Evolutionary conservation across 305 asterid species (phyloP), one percentile per base, ranked within the genome.

Genomic region (Lippia alba): DNA sequence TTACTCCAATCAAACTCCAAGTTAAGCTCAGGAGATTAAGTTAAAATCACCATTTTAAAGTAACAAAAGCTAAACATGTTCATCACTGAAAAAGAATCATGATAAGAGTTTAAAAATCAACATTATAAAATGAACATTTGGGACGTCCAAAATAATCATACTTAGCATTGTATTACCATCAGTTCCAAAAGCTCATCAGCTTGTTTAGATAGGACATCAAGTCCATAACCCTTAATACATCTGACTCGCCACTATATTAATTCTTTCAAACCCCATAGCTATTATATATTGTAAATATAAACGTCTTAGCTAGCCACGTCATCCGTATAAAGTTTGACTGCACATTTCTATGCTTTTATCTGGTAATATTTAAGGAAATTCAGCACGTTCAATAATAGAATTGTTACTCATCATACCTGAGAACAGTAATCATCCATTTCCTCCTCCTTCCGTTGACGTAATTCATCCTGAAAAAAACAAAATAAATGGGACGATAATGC

Each of bases 391-490:
- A 67, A 40, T 56, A 66, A 19, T 15, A 46, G 19, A 72, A 64
- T 32, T 66, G 64, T 60, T 50, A 73, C 34, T 60, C 56, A 65
- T 65, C 69, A 57, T 78, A 94, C 99, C 98, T 88, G 98, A 34
- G 99, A 94, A 82, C 98, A 94, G 78, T 94, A 94, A 78, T 94
- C 97, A 78, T 94, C 99, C 90, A 91, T 90, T 81, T 88, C 96
- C 80, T 94, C 99, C 80, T 94, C 99, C 85, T 82, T 82, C 74
- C 60, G 88, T 80, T 94, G 98, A 36, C 98, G 97, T 72, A 92
- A 61, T 83, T 94, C 97, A 64, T 90, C 98, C 99, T 94, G 79
- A 67, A 79, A 24, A 24, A 36, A 36, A 7, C 5, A 7, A 8
- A 36, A 75, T 48, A 80, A 69, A 72, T 59, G 18, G 57, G 73